Percentiles rank a stretch among this genome's conserved stretches.
These are phyloP conservation scores for Cryptosporidium muris DNA, from an alignment of 169 alveolate genomes.

Conservation along the genomic window DNA sequence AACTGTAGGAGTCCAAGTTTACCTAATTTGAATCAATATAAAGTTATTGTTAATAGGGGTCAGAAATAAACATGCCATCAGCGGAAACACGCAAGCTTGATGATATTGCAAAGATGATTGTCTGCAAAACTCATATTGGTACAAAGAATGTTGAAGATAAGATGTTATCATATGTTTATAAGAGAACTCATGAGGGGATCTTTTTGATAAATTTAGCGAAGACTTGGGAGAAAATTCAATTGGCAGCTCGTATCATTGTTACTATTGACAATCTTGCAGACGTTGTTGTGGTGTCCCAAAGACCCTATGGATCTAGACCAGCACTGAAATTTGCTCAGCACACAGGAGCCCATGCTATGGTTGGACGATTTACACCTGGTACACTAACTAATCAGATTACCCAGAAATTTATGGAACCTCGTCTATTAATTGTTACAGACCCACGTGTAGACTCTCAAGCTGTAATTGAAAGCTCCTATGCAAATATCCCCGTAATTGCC, in stretches of 20 bases:
- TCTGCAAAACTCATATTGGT: conserved; percentile 93
- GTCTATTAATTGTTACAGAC: conserved; percentile 97
- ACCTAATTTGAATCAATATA: background rate
- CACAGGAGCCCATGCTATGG: conserved; percentile 95
- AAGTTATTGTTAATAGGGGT: background rate
- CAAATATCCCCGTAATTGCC: conserved; percentile 98
- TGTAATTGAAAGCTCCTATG: conserved; percentile 95
- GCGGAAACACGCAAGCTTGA: conserved; percentile 70
- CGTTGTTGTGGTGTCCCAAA: conserved; percentile 96
- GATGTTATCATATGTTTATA: conserved; percentile 96
- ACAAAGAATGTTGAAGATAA: conserved; percentile 94
- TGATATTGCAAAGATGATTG: conserved; percentile 72
- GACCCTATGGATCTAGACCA: conserved; percentile 97
- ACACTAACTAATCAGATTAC: conserved; percentile 98
- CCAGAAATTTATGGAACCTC: conserved; percentile 97
- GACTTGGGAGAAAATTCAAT: conserved; percentile 97
- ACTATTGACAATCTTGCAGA: conserved; percentile 97
- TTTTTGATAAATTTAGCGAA: conserved; percentile 95
- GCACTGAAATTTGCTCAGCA: conserved; percentile 97
- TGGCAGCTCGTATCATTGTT: conserved; percentile 99
- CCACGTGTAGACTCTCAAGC: conserved; percentile 98
- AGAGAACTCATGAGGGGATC: conserved; percentile 95
- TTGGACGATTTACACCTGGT: conserved; percentile 99
- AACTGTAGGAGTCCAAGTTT: background rate
- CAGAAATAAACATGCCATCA: conserved; percentile 40